These are phyloP conservation scores for Raffaelea ambrosiae DNA, from an alignment of 2,329 filamentous ascomycete species.

Conservation along the genomic window DNA sequence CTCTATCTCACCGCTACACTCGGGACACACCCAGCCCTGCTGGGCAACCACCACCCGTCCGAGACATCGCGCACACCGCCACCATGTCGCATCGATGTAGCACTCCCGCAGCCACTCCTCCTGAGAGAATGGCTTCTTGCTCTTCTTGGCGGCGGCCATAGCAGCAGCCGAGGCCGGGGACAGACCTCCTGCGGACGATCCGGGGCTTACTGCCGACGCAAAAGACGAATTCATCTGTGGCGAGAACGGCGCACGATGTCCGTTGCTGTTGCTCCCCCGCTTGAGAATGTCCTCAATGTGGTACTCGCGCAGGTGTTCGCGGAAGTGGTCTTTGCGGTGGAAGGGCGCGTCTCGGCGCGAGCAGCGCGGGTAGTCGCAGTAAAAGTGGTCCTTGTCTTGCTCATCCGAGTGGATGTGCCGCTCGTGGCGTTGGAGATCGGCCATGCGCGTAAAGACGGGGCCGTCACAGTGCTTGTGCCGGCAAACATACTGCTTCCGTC, in stretches of 20 bases:
- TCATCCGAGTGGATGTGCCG: slow-evolving; percentile 37
- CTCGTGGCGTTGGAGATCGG: slow-evolving; percentile 47
- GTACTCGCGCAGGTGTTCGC: slow-evolving; percentile 47
- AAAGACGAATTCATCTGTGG: background rate
- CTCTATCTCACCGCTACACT: slow-evolving; percentile 39
- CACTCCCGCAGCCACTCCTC: slow-evolving; percentile 30
- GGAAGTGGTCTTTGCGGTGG: slow-evolving; percentile 45
- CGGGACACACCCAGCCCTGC: slow-evolving; percentile 34
- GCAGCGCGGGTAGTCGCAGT: slow-evolving; percentile 45
- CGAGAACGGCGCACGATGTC: background rate
- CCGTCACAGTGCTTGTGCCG: slow-evolving; percentile 31
- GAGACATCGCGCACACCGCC: slow-evolving; percentile 47
- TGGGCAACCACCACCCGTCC: slow-evolving; percentile 30
- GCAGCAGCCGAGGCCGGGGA: too few relatives aligned
- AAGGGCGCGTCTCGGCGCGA: slow-evolving; percentile 36
- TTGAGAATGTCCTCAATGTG: slow-evolving; percentile 47
- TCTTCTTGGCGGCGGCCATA: slow-evolving; percentile 11
- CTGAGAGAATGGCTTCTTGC: slow-evolving; percentile 4
- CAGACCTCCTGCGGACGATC: background rate
- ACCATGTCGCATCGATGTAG: slow-evolving; percentile 34
- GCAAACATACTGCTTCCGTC: slow-evolving; percentile 22
- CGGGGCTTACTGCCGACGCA: slow-evolving; percentile 1
- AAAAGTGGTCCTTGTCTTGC: slow-evolving; percentile 31
- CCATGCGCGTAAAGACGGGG: slow-evolving; percentile 40
- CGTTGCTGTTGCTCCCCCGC: slow-evolving; percentile 24